These are phyloP conservation scores for Salvia miltiorrhiza DNA, from an alignment of 257 asterid genomes.

Conservation along the genomic window DNA sequence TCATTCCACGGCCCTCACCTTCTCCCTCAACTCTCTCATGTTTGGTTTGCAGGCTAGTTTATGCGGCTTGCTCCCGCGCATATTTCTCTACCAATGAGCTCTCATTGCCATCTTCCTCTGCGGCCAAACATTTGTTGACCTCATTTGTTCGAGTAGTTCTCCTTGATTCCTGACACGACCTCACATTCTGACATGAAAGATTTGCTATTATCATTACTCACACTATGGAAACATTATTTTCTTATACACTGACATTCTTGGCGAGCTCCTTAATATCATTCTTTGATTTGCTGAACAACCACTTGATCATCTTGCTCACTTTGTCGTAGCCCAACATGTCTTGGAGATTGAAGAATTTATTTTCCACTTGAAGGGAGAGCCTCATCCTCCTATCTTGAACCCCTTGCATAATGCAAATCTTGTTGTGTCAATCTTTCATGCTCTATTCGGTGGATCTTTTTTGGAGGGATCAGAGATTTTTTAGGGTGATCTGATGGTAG, in stretches of 20 bases:
- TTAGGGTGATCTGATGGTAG: background rate
- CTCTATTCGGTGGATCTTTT: conserved; percentile 27
- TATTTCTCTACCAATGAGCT: too few species aligned
- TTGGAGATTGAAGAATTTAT: conserved; percentile 72
- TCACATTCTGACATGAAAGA: conserved; percentile 44
- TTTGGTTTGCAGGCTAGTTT: conserved; percentile 5
- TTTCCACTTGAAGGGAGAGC: conserved; percentile 57
- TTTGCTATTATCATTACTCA: conserved; percentile 28
- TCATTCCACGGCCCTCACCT: conserved; percentile 52
- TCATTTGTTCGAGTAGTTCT: conserved; percentile 16
- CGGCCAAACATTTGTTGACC: background rate
- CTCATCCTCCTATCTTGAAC: conserved; percentile 70
- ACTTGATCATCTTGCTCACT: conserved; percentile 73
- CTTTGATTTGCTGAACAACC: conserved; percentile 64
- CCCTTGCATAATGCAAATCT: conserved; percentile 73
- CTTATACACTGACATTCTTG: background rate
- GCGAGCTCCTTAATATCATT: conserved; percentile 50
- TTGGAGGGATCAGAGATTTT: background rate
- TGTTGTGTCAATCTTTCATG: conserved; percentile 69
- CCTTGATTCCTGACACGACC: conserved; percentile 37
- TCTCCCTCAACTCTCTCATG: conserved; percentile 41
- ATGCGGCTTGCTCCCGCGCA: background rate
- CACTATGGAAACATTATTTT: background rate
- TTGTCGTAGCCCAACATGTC: conserved; percentile 79
- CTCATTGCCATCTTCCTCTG: too few species aligned